Conservation (phyloP, 2,329 filamentous ascomycete species). For the Fusarium lateritium region DNA sequence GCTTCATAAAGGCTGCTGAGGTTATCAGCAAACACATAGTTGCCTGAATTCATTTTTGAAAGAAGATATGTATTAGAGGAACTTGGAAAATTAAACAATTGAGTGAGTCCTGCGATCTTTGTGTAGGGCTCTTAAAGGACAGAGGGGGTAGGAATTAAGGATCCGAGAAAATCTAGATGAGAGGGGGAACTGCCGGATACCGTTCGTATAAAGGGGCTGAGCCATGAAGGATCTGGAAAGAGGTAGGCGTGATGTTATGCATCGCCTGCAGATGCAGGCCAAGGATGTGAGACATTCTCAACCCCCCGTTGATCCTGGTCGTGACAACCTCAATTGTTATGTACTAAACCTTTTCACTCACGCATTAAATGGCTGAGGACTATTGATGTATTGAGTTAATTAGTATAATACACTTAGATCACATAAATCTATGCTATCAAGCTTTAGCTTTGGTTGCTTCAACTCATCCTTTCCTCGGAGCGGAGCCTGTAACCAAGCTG, state of each 20-base stretch:
- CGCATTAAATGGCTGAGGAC: background rate
- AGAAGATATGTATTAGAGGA: no score
- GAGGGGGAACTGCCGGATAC: background rate
- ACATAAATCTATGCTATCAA: background rate
- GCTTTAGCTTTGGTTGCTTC: background rate
- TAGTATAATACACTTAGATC: background rate
- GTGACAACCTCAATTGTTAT: background rate
- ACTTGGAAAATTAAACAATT: no score
- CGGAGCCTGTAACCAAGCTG: conserved; percentile 4
- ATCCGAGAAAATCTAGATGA: background rate
- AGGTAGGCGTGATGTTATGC: background rate
- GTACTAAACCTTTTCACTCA: background rate
- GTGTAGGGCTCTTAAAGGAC: background rate
- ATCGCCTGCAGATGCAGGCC: conserved; percentile 21
- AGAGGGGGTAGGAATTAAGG: background rate
- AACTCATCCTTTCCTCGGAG: background rate
- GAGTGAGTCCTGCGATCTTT: no score
- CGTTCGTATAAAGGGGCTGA: conserved; percentile 10
- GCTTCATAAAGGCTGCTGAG: conserved; percentile 17
- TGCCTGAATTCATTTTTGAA: background rate
- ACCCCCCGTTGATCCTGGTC: background rate
- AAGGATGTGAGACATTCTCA: conserved; percentile 2
- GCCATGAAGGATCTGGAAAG: background rate
- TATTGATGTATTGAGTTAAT: no score
- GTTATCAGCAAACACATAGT: background rate